Base-by-base conservation (phyloP, 345 rosid genomes). In the Iberis pinnata region DNA sequence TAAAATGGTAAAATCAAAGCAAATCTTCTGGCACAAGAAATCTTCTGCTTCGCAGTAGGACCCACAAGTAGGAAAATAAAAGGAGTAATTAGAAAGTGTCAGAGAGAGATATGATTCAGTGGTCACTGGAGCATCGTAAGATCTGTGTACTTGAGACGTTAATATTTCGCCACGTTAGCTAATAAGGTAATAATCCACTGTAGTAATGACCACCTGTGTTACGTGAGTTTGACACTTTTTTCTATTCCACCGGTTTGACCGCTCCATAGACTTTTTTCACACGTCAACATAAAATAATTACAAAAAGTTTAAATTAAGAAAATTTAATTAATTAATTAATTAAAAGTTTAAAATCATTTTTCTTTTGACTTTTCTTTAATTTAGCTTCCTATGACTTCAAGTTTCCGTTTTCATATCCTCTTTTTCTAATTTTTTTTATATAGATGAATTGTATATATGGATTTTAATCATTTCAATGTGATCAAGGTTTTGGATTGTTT, bases 11-110 rank as follows among this genome's bases (percentile, higher is more conserved):
- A 49, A 9, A 42, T 1, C 0, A 42, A 38, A 57, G 1, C 35
- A 57, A 65, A 36, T 65, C 70, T 65, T 57, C 70, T 49, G 70
- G 40, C 52, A 49, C 64, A 65, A 65, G 70, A 65, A 65, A 65
- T 49, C 64, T 42, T 64, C 38, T 64, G 38, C 44, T 40, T 39
- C 56, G 61, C 60, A 43, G 43, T 27, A 63, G 63, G 63, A 33
- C 70, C 63, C 63, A 49, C 58, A 10, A 1, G 40, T 22, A 16
- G 7, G 27, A 40, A 55, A 48, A 40, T 31, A 55, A 48, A 40
- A 31, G 3, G 4, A 45, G 60, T 37, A 54, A 63, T 63, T 37
- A 55, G 56, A 63, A 63, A 45, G 48, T 63, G 67, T 53, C 54
- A 53, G 46, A 33, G 35, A 42, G 32, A 46, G 35, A 6, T 39